Evolutionary conservation across 148 eudicot genomes (phyloP), one percentile per base, ranked within the genome.

Genomic region (Limonium bicolor): DNA sequence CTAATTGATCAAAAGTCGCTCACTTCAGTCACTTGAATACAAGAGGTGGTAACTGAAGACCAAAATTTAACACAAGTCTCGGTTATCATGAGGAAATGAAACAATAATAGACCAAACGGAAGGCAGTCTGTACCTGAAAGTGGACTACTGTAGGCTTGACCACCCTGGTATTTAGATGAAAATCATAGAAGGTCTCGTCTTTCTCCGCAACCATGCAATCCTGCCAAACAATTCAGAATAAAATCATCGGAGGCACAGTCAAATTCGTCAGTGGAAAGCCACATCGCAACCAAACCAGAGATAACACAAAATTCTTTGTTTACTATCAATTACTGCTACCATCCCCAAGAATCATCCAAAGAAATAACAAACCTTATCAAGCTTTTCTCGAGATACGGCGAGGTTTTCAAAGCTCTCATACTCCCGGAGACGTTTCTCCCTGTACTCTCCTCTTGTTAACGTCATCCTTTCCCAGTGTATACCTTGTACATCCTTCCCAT

Each of bases 401-500:
- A 80, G 72, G 42, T 36, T 74, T 57, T 69, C 73, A 31, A 59
- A 80, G 37, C 80, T 85, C 48, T 67, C 74, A 55, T 85, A 85
- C 18, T 62, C 78, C 62, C 65, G 65, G 53, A 81, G 46, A 50
- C 95, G 73, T 8, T 66, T 67, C 41, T 80, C 78, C 2, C 95
- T 75, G 54, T 85, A 77, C 46, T 52, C 51, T 20, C 61, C 80
- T 39, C 95, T 65, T 9, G 67, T 71, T 38, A 71, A 72, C 57
- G 74, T 74, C 27, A 85, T 68, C 63, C 86, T 77, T 46, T 74
- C 92, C 95, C 92, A 85, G 13, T 86, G 95, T 36, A 85, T 80
- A 34, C 95, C 95, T 41, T 85, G 95, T 17, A 85, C 77, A 64
- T 85, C 92, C 54, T 77, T 85, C 28, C 95, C 92, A 15, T 85